Evolutionary conservation across 2,329 filamentous ascomycete species (phyloP), one percentile per base, ranked within the genome.

Genomic region (Beauveria caledonica): DNA sequence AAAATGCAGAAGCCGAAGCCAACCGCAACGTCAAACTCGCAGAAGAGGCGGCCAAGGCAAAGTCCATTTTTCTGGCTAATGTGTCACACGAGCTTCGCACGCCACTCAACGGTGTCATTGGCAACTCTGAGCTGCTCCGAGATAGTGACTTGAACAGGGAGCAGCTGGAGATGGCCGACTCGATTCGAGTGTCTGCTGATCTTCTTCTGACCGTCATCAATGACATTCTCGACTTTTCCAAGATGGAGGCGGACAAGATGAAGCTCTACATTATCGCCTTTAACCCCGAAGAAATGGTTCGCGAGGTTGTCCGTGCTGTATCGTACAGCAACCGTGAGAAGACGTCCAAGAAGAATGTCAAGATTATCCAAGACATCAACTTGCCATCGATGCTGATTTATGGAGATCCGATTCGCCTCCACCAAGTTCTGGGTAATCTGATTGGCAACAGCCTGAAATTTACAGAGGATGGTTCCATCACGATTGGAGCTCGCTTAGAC

Each of bases 361-460:
- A 80, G 63, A 86, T 87, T 56, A 75, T 86, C 39, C 81, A 86
- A 66, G 87, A 92, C 66, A 86, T 96, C 69, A 86, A 85, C 56
- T 71, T 87, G 44, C 84, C 92, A 15, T 85, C 93, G 1, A 86
- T 97, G 76, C 77, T 87, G 49, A 85, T 86, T 63, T 84, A 83
- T 59, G 85, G 85, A 15, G 85, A 88, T 63, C 85, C 85, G 0
- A 86, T 87, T 61, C 81, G 85, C 36, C 76, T 88, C 21, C 85
- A 87, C 64, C 85, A 88, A 70, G 85, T 87, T 1, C 76, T 87
- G 4, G 89, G 90, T 65, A 97, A 97, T 68, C 81, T 97, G 27
- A 88, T 97, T 48, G 89, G 89, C 64, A 97, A 97, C 76, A 93
- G 89, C 69, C 87, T 96, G 73, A 97, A 97, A 70, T 97, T 97